These are phyloP conservation scores for Xylaria digitata DNA, from an alignment of 2,329 filamentous ascomycete species.

Conservation along the genomic window DNA sequence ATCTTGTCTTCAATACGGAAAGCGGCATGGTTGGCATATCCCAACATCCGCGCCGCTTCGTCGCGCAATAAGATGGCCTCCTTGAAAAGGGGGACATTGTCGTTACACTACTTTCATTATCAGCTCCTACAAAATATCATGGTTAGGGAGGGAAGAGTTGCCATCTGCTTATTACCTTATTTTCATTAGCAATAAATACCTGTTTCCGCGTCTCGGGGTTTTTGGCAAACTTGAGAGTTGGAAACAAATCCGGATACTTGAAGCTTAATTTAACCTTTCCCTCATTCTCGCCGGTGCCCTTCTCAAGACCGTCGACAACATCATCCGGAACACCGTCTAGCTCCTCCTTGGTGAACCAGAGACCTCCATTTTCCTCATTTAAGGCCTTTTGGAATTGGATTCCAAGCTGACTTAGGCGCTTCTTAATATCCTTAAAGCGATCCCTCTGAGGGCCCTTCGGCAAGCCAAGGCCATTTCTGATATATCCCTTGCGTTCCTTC, in stretches of 20 bases:
- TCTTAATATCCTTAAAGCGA: conserved; percentile 88
- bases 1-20: conserved; percentile 86
- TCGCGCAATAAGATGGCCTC: conserved; percentile 81
- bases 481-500: conserved; percentile 81
- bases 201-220: conserved; percentile 75
- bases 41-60: conserved; percentile 79
- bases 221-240: conserved; percentile 80
- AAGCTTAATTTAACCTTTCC: conserved; percentile 81
- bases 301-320: conserved; percentile 73
- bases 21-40: conserved; percentile 80
- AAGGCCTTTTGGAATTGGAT: conserved; percentile 83
- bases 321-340: conserved; percentile 80
- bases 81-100: conserved; percentile 78
- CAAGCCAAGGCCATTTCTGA: conserved; percentile 79
- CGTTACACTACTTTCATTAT: conserved; percentile 63
- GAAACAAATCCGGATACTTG: conserved; percentile 86
- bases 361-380: conserved; percentile 83
- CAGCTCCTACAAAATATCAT: neutral
- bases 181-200: conserved; percentile 80
- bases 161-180: conserved; percentile 66
- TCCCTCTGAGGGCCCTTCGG: conserved; percentile 77
- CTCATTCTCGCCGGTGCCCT: conserved; percentile 77
- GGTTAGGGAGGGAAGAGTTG: neutral
- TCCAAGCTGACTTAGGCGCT: conserved; percentile 77
- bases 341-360: conserved; percentile 81